A percentile compares a stretch with the other conserved stretches of the same genome.
These are phyloP conservation scores for Thalassiosira livingstoniorum DNA, from an alignment of 352 stramenopile species.

Conservation along the genomic window DNA sequence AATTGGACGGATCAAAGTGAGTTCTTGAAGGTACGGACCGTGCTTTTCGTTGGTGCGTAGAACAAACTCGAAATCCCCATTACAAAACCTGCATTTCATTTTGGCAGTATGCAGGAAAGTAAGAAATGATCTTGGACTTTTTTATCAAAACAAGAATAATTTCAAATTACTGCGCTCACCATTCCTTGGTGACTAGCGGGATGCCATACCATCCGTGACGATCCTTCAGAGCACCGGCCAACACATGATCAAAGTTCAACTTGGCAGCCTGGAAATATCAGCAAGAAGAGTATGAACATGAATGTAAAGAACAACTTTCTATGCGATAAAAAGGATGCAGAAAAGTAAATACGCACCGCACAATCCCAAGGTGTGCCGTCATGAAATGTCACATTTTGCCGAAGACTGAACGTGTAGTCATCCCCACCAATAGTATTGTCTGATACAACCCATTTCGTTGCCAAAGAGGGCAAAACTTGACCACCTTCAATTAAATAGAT, in stretches of 20 bases:
- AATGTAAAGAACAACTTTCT: too few species aligned
- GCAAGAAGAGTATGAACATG: too few species aligned
- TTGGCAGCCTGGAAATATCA: too few species aligned
- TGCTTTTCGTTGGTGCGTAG: constrained; percentile 57
- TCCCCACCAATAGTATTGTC: constrained; percentile 22
- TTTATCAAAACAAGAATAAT: too few species aligned
- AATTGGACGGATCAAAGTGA: constrained; percentile 76
- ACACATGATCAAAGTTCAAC: constrained; percentile 82
- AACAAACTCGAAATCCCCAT: constrained; percentile 47
- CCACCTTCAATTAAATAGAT: too few species aligned
- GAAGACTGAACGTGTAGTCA: constrained; percentile 69
- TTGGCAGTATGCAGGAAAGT: too few species aligned
- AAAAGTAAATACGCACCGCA: too few species aligned
- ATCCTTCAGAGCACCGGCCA: constrained; percentile 46
- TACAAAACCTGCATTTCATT: constrained; percentile 6
- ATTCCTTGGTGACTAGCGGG: constrained; percentile 28
- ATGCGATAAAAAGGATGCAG: too few species aligned
- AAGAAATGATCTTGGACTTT: too few species aligned
- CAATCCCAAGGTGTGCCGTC: constrained; percentile 73
- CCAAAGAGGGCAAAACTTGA: constrained; percentile 59
- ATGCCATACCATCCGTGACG: constrained; percentile 60
- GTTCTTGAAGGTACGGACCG: constrained; percentile 75
- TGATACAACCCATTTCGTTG: constrained; percentile 55
- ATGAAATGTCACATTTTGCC: constrained; percentile 78
- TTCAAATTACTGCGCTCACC: too few species aligned